Conservation (phyloP, 2,329 filamentous ascomycete species). For the Onygena corvina region DNA sequence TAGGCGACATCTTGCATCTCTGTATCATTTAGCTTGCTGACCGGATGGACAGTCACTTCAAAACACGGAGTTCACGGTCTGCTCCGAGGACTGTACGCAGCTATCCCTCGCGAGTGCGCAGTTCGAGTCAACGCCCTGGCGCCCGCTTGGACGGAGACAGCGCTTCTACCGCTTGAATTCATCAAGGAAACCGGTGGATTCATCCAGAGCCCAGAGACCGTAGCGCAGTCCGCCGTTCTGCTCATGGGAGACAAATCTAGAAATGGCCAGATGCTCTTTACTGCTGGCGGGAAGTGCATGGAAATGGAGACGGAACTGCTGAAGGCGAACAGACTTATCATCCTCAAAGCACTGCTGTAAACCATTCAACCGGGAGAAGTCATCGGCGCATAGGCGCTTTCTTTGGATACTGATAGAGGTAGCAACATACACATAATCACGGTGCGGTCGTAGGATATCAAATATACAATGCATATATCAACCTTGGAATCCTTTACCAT, state of each 20-base stretch:
- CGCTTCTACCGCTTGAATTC: slow-evolving; percentile 33
- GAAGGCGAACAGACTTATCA: not conserved
- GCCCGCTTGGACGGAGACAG: slow-evolving; percentile 45
- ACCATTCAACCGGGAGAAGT: too few relatives aligned
- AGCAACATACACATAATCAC: too few relatives aligned
- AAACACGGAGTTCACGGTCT: slow-evolving; percentile 48
- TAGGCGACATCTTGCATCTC: slow-evolving; percentile 22
- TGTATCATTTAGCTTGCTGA: slow-evolving; percentile 2
- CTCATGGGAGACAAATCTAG: slow-evolving; percentile 40
- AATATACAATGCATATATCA: too few relatives aligned
- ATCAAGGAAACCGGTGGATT: slow-evolving; percentile 32
- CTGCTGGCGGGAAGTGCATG: slow-evolving; percentile 37
- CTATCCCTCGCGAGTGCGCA: slow-evolving; percentile 20
- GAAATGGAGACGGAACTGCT: slow-evolving; percentile 41
- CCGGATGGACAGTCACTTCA: slow-evolving; percentile 30
- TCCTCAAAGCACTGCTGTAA: not conserved
- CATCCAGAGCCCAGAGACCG: slow-evolving; percentile 36
- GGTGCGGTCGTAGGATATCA: too few relatives aligned
- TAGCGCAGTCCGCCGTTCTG: slow-evolving; percentile 39
- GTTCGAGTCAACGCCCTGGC: slow-evolving; percentile 47
- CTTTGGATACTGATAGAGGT: too few relatives aligned
- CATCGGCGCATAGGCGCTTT: too few relatives aligned
- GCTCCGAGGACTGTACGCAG: slow-evolving; percentile 36
- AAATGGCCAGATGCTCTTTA: slow-evolving; percentile 44
- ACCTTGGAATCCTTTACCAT: too few relatives aligned